Evolutionary conservation across 2,329 filamentous ascomycete genomes (phyloP), one percentile per base, ranked within the genome.

Genomic region (Neofusicoccum umdonicola): DNA sequence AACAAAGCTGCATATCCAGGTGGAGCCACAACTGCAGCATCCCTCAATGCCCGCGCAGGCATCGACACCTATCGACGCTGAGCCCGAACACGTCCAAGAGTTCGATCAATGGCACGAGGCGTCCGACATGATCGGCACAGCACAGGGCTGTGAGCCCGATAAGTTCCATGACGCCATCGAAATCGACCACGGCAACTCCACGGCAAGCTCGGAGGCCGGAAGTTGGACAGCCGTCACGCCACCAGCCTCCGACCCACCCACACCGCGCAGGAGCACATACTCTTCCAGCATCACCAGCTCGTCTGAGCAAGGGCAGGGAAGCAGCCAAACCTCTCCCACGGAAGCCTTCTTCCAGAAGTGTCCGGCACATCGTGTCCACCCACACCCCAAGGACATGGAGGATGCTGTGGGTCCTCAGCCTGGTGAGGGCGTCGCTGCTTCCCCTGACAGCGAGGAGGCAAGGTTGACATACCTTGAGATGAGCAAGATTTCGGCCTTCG

Each of bases 381-480:
- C 73, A 61, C 71, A 77, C 54, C 70, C 74, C 31, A 69, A 76
- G 57, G 69, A 73, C 44, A 72, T 71, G 66, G 75, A 77, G 66
- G 57, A 71, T 47, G 64, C 67, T 0, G 71, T 78, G 31, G 63
- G 70, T 44, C 74, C 76, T 6, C 64, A 61, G 5, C 65, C 73
- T 19, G 77, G 77, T 27, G 72, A 79, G 60, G 77, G 76, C 22
- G 74, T 77, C 13, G 77, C 71, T 4, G 70, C 71, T n/a, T 66
- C 71, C 15, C 67, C 73, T 9, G 65, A 67, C 27, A 71, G 69
- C 31, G 68, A 74, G 37, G 76, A 78, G 70, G 73, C 74, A 34
- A 69, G 67, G 51, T 34, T 70, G 67, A 76, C 76, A 54, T 71
- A 75, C 58, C 72, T 76, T 67, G 77, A 79, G 69, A 78, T 79